These are phyloP conservation scores for Mortierella sp. DNA, from an alignment of 371 early-diverging fungal genomes.

Conservation along the genomic window DNA sequence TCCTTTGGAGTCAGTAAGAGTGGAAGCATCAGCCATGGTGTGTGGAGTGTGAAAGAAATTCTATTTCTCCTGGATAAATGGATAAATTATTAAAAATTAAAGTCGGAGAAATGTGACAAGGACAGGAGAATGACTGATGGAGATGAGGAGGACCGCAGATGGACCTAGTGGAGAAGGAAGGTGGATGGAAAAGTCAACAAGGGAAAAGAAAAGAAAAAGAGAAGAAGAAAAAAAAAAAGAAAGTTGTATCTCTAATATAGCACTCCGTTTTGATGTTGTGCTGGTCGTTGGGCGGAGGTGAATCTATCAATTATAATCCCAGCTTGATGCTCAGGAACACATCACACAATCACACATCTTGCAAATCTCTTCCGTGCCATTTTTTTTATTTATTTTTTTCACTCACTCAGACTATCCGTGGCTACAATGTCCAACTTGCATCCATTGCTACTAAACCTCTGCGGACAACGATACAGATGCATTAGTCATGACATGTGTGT, in stretches of 20 bases:
- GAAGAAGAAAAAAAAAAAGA: background rate
- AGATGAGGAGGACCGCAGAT: constrained; percentile 6
- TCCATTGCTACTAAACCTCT: no score
- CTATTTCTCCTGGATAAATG: background rate
- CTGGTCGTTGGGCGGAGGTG: background rate
- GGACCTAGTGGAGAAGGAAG: constrained; percentile 7
- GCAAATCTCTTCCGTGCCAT: no score
- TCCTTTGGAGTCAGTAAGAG: constrained; percentile 5
- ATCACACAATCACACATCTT: no score
- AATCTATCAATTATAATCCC: background rate
- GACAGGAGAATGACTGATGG: background rate
- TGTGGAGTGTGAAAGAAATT: constrained; percentile 14
- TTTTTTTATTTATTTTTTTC: no score
- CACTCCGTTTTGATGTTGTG: no score
- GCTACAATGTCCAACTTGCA: background rate
- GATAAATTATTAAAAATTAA: background rate
- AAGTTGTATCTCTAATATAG: background rate
- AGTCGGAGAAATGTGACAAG: background rate
- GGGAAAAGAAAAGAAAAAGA: background rate
- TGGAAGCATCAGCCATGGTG: constrained; percentile 17
- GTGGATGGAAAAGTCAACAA: constrained; percentile 21
- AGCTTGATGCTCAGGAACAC: no score
- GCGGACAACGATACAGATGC: background rate
- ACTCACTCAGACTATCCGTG: no score
- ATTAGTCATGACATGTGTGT: constrained; percentile 1